Base-by-base conservation (phyloP, 202 grass and related monocot genomes). In the Cymbopogon flexuosus region DNA sequence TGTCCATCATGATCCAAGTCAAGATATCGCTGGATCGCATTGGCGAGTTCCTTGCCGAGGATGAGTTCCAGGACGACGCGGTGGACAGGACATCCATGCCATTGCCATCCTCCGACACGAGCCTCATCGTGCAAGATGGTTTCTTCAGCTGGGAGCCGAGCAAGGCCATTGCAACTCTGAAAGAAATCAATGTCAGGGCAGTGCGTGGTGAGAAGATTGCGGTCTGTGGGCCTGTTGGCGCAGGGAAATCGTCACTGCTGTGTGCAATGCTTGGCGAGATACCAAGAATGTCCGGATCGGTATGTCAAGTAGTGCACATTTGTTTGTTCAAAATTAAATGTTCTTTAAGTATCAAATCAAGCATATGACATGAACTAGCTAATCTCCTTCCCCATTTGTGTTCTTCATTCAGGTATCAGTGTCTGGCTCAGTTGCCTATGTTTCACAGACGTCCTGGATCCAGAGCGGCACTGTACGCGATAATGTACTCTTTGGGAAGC, bases 21-120 rank as follows among this genome's bases (percentile, higher is more conserved):
- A 97, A 97, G 84, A 91, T 97, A 41, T 94, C 92, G n/a, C 72
- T 97, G 10, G 90, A 94, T 49, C 85, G 88, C 45, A 70, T 85
- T 46, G 84, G 77, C 6, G 66, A 72, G 79, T 94, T 85, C 84
- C 80, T 94, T 0, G 19, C 70, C 15, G 83, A 91, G 51, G 92
- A 97, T 5, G 92, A 92, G 47, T 89, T 92, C 37, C 86, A 45
- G 24, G 66, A 90, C 5, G 88, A 89, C 75, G 81, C 83, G 8
- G 68, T 94, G 3, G 73, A 87, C 61, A 80, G 76, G 75, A 16
- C 65, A 0, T 9, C 2, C 19, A 42, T 66, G 47, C 61, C 76
- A 4, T 39, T 61, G 40, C 60, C 76, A 6, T 54, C 18, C 36
- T 83, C 84, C 16, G 58, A 54, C 34, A 76, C 72, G 52, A 60